Conservation (phyloP, 176 grass and related monocot genomes). For the Canna indica region DNA sequence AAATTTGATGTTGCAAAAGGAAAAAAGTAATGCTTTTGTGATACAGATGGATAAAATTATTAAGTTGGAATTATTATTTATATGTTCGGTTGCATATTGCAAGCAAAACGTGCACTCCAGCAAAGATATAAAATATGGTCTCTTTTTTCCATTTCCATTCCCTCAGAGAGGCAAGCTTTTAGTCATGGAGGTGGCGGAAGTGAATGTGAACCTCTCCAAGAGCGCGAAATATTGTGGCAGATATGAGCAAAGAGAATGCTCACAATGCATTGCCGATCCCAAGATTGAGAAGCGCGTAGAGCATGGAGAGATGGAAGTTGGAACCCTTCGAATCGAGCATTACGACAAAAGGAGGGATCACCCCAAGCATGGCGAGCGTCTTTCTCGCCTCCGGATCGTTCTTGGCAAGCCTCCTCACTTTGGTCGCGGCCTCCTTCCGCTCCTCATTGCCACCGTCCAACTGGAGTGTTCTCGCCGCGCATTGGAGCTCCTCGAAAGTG, state of each 20-base stretch:
- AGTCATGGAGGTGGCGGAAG: conserved; percentile 48
- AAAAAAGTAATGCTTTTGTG: too few species aligned
- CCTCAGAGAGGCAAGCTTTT: conserved; percentile 96
- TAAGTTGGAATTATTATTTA: too few species aligned
- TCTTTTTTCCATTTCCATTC: too few species aligned
- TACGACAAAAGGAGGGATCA: conserved; percentile 63
- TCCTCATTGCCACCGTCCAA: background rate
- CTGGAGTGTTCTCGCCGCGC: conserved; percentile 31
- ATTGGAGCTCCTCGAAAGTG: conserved; percentile 17
- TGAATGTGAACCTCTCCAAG: conserved; percentile 29
- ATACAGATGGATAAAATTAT: too few species aligned
- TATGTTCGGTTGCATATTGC: too few species aligned
- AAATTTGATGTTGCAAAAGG: too few species aligned
- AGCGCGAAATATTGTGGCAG: conserved; percentile 56
- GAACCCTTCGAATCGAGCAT: conserved; percentile 41
- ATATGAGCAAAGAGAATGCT: conserved; percentile 4
- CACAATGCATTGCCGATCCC: conserved; percentile 79
- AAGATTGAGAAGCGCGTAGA: conserved; percentile 86
- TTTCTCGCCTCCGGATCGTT: conserved; percentile 60
- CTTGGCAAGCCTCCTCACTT: conserved; percentile 62
- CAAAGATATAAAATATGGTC: too few species aligned
- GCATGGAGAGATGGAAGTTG: conserved; percentile 31
- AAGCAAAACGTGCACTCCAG: too few species aligned
- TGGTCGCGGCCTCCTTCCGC: conserved; percentile 35
- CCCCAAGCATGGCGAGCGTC: conserved; percentile 70